Base-by-base conservation (phyloP, 139 green algal genomes). In the Astrephomene gubernaculifera region DNA sequence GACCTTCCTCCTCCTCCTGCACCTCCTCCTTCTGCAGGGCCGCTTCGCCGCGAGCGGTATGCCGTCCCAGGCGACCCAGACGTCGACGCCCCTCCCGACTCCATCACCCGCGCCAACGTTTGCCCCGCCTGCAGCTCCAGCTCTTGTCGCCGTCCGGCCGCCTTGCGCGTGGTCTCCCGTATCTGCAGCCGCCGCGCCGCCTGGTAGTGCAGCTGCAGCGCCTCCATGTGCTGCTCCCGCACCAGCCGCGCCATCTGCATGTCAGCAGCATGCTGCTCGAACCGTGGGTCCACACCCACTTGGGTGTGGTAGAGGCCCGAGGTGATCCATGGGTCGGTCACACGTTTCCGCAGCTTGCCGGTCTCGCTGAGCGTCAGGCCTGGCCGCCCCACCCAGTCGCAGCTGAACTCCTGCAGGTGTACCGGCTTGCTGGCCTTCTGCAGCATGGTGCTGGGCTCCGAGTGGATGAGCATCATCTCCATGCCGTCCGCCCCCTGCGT, bases 191-290 rank as follows among this genome's bases (percentile, higher is more conserved):
- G 83, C 52, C 83, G 49, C 31, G 68, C 45, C 7, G 73, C 74
- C 45, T 80, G 43, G 67, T 81, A 84, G 24, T 61, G 21, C 12
- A 88, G 63, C 63, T 57, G 21, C 49, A 88, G 64, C 35, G 45
- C 83, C 49, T 75, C 84, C 33, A 81, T 21, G 17, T 60, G 38
- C 84, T 89, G 84, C 54, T 89, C 75, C 5, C 68, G 84, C 74
- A 81, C 71, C 19, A 52, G 2, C 2, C 84, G 75, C 33, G 84
- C 84, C 31, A 65, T 44, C 31, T 67, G 35, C 84, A 89, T 89
- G 19, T 85, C 63, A 0, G n/a, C 54, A 0, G 9, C 76, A 25
- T 41, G 87, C 54, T 70, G 45, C 53, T 85, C 60, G 43, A 73
- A 85, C 6, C n/a, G 67, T 21, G 68, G 67, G 49, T 86, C 65